These are phyloP conservation scores for Vinca major DNA, from an alignment of 305 asterid genomes.

Conservation along the genomic window DNA sequence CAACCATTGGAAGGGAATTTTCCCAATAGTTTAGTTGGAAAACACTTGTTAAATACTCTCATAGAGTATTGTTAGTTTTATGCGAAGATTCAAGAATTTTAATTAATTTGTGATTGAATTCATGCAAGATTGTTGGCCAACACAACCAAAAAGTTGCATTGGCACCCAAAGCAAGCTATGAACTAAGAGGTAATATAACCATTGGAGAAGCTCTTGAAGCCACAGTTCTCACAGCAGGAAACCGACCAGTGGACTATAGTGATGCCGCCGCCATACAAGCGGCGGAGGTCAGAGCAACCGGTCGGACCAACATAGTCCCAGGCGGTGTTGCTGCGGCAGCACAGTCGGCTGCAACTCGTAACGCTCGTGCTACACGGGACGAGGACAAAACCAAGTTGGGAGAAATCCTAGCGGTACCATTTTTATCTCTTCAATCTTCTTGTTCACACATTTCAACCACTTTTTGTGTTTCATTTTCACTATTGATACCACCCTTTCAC, in stretches of 20 bases:
- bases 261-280: constrained; percentile 95
- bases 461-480: too few species aligned
- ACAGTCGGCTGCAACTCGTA: constrained; percentile 89
- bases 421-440: neutral
- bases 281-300: constrained; percentile 89
- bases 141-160: constrained; percentile 20
- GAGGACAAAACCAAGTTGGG: constrained; percentile 77
- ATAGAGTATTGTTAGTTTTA: neutral
- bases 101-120: neutral
- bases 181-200: constrained; percentile 33
- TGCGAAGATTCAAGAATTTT: neutral
- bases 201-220: constrained; percentile 96
- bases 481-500: too few species aligned
- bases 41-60: neutral
- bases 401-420: constrained; percentile 52
- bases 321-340: constrained; percentile 97
- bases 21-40: too few species aligned
- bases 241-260: constrained; percentile 70
- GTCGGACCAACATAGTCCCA: constrained; percentile 77
- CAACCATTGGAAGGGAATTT: too few species aligned
- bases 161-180: neutral
- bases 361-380: constrained; percentile 56
- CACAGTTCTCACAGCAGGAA: constrained; percentile 72
- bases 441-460: too few species aligned
- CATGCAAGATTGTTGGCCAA: constrained; percentile 21